A percentile compares a stretch with the other conserved stretches of the same genome.
These are phyloP conservation scores for Phaeosphaeria sp. DNA, from an alignment of 2,329 filamentous ascomycete species.

Conservation along the genomic window DNA sequence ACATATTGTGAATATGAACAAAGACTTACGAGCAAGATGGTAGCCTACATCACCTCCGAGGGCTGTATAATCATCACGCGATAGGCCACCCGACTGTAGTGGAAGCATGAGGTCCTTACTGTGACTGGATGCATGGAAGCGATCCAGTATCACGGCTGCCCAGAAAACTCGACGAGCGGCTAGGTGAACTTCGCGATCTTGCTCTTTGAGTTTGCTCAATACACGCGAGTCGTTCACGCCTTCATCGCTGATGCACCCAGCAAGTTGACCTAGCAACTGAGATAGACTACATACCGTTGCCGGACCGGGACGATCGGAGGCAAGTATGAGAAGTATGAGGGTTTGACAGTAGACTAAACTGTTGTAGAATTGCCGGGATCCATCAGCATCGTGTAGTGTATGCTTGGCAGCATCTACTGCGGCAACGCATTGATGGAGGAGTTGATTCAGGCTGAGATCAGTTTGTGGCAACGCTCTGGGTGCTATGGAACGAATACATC, in stretches of 20 bases:
- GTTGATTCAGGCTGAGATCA: slow-evolving; percentile 33
- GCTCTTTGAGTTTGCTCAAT: slow-evolving; percentile 33
- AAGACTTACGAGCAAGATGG: slow-evolving; percentile 44
- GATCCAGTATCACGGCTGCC: slow-evolving; percentile 46
- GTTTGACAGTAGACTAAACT: slow-evolving; percentile 43
- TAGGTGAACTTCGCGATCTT: slow-evolving; percentile 38
- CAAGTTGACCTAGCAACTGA: slow-evolving; percentile 39
- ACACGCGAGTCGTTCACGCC: slow-evolving; percentile 41
- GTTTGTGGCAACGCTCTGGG: slow-evolving; percentile 33
- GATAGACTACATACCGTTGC: slow-evolving; percentile 34
- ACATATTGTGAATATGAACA: background rate
- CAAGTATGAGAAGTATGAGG: slow-evolving; percentile 39
- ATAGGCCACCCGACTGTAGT: slow-evolving; percentile 35
- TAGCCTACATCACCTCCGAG: slow-evolving; percentile 41
- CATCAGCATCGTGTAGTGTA: slow-evolving; percentile 33
- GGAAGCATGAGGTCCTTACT: slow-evolving; percentile 43
- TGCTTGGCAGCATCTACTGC: slow-evolving; percentile 39
- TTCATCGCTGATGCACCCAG: slow-evolving; percentile 37
- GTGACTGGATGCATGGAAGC: slow-evolving; percentile 44
- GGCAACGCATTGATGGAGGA: slow-evolving; percentile 38
- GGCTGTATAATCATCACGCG: slow-evolving; percentile 39
- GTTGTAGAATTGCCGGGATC: slow-evolving; percentile 38
- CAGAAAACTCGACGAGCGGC: slow-evolving; percentile 45
- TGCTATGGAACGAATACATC: slow-evolving; percentile 39
- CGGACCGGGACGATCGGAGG: slow-evolving; percentile 40